Percentiles rank a stretch among this genome's conserved stretches.
Conservation (phyloP, 768 basidiomycete genomes). For the Naganishia vishniacii region DNA sequence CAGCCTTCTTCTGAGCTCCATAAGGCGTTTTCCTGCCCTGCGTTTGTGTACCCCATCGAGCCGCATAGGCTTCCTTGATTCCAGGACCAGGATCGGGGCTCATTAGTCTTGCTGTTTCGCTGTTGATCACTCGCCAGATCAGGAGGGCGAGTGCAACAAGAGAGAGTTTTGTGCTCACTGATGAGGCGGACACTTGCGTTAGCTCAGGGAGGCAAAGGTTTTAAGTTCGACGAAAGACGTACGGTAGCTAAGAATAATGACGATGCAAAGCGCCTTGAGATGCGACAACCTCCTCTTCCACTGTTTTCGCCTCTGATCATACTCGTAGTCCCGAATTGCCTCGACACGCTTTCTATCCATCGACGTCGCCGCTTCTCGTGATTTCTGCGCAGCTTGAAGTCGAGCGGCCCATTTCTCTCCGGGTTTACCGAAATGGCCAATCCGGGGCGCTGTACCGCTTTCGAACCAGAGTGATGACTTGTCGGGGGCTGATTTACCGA, state of each 20-base stretch:
- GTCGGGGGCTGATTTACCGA: slow-evolving; percentile 23
- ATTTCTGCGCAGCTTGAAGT: slow-evolving; percentile 7
- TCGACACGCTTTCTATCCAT: slow-evolving; percentile 16
- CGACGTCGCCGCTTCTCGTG: background rate
- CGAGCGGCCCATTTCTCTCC: slow-evolving; percentile 14
- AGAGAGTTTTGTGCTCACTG: slow-evolving; percentile 23
- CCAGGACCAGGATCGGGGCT: slow-evolving; percentile 19
- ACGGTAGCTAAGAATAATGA: slow-evolving; percentile 27
- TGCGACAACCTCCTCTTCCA: slow-evolving; percentile 28
- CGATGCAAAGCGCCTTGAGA: slow-evolving; percentile 28
- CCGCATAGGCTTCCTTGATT: slow-evolving; percentile 21
- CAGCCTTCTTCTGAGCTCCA: slow-evolving; percentile 16
- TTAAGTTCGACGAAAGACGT: background rate
- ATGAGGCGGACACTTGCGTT: background rate
- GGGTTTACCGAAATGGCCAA: slow-evolving; percentile 23
- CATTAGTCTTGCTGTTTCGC: slow-evolving; percentile 21
- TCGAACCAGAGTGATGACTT: slow-evolving; percentile 25
- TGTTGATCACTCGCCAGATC: slow-evolving; percentile 26
- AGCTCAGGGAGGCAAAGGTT: background rate
- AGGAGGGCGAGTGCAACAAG: slow-evolving; percentile 19
- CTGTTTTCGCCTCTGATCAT: slow-evolving; percentile 24
- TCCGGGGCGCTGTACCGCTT: slow-evolving; percentile 17
- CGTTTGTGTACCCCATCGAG: slow-evolving; percentile 23
- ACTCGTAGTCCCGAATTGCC: slow-evolving; percentile 27
- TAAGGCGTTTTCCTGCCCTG: slow-evolving; percentile 23